phyloP scores from a whole-genome alignment of 208 protist species.

The Leishmania guyanensis region DNA sequence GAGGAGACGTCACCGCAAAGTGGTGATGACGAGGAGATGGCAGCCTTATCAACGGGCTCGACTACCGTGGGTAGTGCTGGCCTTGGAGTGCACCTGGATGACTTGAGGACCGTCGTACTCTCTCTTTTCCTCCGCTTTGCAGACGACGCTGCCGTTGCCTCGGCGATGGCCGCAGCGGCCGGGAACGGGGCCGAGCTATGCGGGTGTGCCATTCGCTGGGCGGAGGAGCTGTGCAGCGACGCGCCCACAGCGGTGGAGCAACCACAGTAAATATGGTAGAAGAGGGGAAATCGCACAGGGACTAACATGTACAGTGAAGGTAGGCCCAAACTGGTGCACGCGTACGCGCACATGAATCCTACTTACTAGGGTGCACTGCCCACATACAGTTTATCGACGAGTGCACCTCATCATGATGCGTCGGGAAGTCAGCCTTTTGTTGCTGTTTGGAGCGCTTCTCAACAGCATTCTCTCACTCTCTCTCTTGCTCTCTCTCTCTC shows the following conservation, averaged over 20 bases:
- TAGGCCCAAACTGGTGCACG: not conserved
- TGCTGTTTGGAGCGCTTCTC: not conserved
- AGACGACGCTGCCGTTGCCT: slow-evolving; percentile 10
- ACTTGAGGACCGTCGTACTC: slow-evolving; percentile 16
- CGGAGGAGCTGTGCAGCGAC: not conserved
- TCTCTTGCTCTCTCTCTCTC: not conserved
- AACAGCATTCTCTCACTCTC: not conserved
- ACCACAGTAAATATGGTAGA: too few species aligned
- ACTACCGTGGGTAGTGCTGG: not conserved
- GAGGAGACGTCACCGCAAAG: not conserved
- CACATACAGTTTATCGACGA: not conserved
- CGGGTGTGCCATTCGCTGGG: slow-evolving; percentile 11
- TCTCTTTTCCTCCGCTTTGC: slow-evolving; percentile 27
- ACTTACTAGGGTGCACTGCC: not conserved
- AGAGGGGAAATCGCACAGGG: not conserved
- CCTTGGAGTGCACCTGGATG: not conserved
- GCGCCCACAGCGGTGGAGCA: not conserved
- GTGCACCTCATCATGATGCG: not conserved
- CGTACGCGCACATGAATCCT: not conserved
- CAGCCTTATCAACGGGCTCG: too few species aligned
- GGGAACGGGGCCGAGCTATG: slow-evolving; percentile 17
- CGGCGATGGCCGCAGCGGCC: slow-evolving; percentile 5
- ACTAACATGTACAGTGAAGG: not conserved
- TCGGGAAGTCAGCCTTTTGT: not conserved
- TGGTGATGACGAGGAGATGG: not conserved